Conservation (phyloP, 2,329 filamentous ascomycete species). For the Ophidiomyces ophidiicola region DNA sequence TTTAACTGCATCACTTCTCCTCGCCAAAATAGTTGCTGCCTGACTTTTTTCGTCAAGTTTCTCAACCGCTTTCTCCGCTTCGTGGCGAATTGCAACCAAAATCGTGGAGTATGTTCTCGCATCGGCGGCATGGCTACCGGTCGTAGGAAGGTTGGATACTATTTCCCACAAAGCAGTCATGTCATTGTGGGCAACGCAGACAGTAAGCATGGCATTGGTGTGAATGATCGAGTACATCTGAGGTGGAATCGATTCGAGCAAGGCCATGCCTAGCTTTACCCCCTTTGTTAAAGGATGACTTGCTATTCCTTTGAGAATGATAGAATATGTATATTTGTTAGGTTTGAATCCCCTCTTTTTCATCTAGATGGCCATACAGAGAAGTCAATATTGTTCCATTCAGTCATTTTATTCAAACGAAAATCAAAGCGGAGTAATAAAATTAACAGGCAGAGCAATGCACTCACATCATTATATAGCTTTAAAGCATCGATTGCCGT, state of each 20-base stretch:
- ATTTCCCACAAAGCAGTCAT: constrained; percentile 72
- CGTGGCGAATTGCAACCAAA: constrained; percentile 57
- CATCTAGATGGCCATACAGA: constrained; percentile 49
- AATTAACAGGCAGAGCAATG: neutral
- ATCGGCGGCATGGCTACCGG: constrained; percentile 52
- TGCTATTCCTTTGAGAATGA: constrained; percentile 62
- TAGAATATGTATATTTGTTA: constrained; percentile 71
- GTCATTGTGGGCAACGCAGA: constrained; percentile 62
- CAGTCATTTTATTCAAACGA: no score
- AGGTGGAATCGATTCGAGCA: constrained; percentile 55
- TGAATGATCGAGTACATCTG: constrained; percentile 68
- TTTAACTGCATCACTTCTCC: constrained; percentile 38
- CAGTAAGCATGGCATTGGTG: constrained; percentile 73
- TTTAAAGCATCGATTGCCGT: constrained; percentile 56
- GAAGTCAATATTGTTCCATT: constrained; percentile 4
- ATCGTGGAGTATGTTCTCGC: constrained; percentile 68
- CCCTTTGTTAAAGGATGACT: constrained; percentile 43
- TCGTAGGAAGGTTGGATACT: constrained; percentile 56
- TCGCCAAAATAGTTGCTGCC: constrained; percentile 19
- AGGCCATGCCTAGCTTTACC: constrained; percentile 55
- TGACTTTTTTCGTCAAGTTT: constrained; percentile 24
- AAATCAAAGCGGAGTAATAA: neutral
- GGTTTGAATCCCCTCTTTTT: constrained; percentile 80
- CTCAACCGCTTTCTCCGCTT: constrained; percentile 26
- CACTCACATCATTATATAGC: constrained; percentile 70